Percentiles rank a stretch among this genome's conserved stretches.
These are phyloP conservation scores for Chiua virens DNA, from an alignment of 768 basidiomycete species.

Conservation along the genomic window DNA sequence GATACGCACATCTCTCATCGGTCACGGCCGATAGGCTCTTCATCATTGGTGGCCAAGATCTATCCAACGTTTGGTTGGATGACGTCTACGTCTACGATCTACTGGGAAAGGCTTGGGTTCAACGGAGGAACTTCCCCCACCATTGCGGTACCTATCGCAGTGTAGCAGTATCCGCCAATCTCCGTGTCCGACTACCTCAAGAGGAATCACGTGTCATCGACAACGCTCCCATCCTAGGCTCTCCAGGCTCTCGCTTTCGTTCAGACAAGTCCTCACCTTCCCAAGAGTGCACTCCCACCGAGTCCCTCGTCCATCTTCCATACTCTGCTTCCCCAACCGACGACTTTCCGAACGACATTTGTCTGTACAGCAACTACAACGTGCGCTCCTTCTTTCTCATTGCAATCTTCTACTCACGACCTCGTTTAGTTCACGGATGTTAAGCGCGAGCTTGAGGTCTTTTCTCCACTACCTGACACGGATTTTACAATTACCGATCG, in stretches of 20 bases:
- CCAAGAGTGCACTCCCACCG: constrained; percentile 54
- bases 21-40: constrained; percentile 82
- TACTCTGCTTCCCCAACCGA: constrained; percentile 73
- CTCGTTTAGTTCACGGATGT: constrained; percentile 77
- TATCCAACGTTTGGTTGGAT: constrained; percentile 90
- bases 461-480: constrained; percentile 74
- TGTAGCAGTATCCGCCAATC: constrained; percentile 77
- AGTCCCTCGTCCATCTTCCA: constrained; percentile 67
- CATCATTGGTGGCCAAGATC: constrained; percentile 94
- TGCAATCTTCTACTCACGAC: constrained; percentile 5
- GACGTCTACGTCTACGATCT: constrained; percentile 92
- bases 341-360: constrained; percentile 83
- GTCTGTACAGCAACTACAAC: constrained; percentile 95
- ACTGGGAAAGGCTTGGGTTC: constrained; percentile 69
- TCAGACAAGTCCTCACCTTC: constrained; percentile 42
- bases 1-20: constrained; percentile 94
- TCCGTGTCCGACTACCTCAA: constrained; percentile 65
- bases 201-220: constrained; percentile 51
- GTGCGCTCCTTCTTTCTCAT: constrained; percentile 42
- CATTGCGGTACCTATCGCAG: constrained; percentile 97
- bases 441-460: constrained; percentile 90
- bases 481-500: constrained; percentile 80
- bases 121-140: constrained; percentile 77
- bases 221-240: constrained; percentile 46
- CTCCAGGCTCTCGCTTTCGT: constrained; percentile 60